These are phyloP conservation scores for Rhodomyrtus tomentosa DNA, from an alignment of 345 rosid genomes.

Conservation along the genomic window DNA sequence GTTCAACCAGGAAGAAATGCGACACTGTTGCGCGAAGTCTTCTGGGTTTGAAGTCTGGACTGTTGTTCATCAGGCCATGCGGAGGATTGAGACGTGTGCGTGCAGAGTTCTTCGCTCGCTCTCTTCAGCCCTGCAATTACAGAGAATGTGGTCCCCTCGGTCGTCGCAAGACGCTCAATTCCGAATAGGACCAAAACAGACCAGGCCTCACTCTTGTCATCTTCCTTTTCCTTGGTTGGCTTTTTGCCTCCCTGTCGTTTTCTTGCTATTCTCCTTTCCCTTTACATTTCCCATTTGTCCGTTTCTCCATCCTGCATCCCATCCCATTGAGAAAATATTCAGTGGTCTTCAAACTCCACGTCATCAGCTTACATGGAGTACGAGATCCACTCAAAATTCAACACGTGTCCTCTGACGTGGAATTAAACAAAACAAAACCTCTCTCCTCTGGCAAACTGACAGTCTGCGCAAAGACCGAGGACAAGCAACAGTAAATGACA, in stretches of 20 bases:
- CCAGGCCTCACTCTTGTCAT: not conserved
- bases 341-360: no score
- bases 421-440: no score
- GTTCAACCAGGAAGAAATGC: not conserved
- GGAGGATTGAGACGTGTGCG: not conserved
- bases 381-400: no score
- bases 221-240: not conserved
- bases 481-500: no score
- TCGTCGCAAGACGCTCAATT: not conserved
- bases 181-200: not conserved
- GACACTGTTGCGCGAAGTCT: not conserved
- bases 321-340: no score
- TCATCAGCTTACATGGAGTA: no score
- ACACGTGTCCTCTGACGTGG: no score
- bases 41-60: not conserved
- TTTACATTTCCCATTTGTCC: not conserved
- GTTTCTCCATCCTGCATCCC: not conserved
- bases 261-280: not conserved
- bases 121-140: not conserved
- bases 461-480: no score
- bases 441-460: no score
- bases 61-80: not conserved
- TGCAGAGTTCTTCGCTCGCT: not conserved
- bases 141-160: not conserved
- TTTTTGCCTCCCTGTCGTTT: not conserved